Base-by-base conservation (phyloP, 2,329 filamentous ascomycete species). In the Botrytis cinerea region DNA sequence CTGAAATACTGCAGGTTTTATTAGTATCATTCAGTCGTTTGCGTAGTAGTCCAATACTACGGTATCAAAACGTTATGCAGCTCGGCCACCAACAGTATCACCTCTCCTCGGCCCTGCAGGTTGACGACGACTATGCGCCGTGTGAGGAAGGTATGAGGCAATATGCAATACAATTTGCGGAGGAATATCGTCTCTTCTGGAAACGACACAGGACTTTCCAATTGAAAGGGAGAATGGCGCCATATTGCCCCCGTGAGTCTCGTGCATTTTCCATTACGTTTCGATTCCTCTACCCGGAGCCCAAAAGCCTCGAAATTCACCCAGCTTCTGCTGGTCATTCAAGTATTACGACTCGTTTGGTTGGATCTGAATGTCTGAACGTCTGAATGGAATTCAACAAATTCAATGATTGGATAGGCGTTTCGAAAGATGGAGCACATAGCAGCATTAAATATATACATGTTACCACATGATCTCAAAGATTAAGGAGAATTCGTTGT, bases 221-320 rank as follows among this genome's bases (percentile, higher is more conserved):
- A 59, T 66, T 32, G 40, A 68, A 59, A 61, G 40, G 32, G 35
- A 67, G 70, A 72, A 72, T 68, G 48, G 62, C 62, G 62, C 70
- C 70, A 72, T 72, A 46, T 48, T 60, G 28, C 62, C 61, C 62
- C 62, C 51, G 22, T 35, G 60, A 72, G 60, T 25, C 70, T 72
- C 62, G 25, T 72, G 70, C 62, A 72, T 72, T 72, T 57, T 68
- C 10, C 51, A 68, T 72, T 72, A 72, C 70, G 70, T 72, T 72
- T 72, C 60, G 64, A 57, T 72, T 68, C 48, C 70, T 35, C 14
- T 59, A 60, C 70, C 51, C 51, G 40, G 70, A 48, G 51, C n/a
- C 35, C 62, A 64, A 72, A 59, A 72, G 22, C 62, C 51, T 67
- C 48, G 20, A 68, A 16, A 12, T 68, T 60, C 43, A 32, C 40